Evolutionary conservation across 164 flowering plant species (phyloP).

Genomic region (Vitis amurensis): DNA sequence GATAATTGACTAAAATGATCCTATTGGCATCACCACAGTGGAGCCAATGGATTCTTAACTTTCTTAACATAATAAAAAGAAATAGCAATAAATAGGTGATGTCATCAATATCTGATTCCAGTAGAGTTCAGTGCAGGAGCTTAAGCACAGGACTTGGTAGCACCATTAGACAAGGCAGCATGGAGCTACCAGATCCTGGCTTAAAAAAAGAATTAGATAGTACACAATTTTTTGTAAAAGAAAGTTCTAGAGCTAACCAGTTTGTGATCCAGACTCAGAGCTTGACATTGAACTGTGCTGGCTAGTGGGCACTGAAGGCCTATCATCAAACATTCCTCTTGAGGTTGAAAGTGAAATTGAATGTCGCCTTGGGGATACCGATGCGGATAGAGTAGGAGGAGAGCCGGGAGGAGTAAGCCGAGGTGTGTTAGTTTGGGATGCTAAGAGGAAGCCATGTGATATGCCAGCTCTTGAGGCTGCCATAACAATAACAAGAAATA

Average conservation of each 20-base stretch:
- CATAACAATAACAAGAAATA: constrained; percentile 2
- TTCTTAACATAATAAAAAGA: too few relatives aligned
- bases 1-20: too few relatives aligned
- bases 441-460: constrained; percentile 56
- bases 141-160: too few relatives aligned
- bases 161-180: too few relatives aligned
- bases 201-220: too few relatives aligned
- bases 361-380: constrained; percentile 73
- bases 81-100: too few relatives aligned
- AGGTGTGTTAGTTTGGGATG: constrained; percentile 77
- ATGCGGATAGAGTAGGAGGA: constrained; percentile 67
- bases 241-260: constrained; percentile 43
- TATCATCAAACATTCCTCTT: constrained; percentile 67
- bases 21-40: too few relatives aligned
- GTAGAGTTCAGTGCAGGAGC: too few relatives aligned
- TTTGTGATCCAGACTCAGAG: constrained; percentile 57
- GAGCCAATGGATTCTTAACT: too few relatives aligned
- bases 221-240: too few relatives aligned
- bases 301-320: constrained; percentile 56
- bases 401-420: constrained; percentile 85
- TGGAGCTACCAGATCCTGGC: too few relatives aligned
- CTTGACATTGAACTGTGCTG: constrained; percentile 51
- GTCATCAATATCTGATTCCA: too few relatives aligned
- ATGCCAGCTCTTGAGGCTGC: constrained; percentile 55
- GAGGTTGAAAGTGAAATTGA: constrained; percentile 75